Evolutionary conservation across 2,329 filamentous ascomycete species (phyloP).

Genomic region (Verticillium isaacii): DNA sequence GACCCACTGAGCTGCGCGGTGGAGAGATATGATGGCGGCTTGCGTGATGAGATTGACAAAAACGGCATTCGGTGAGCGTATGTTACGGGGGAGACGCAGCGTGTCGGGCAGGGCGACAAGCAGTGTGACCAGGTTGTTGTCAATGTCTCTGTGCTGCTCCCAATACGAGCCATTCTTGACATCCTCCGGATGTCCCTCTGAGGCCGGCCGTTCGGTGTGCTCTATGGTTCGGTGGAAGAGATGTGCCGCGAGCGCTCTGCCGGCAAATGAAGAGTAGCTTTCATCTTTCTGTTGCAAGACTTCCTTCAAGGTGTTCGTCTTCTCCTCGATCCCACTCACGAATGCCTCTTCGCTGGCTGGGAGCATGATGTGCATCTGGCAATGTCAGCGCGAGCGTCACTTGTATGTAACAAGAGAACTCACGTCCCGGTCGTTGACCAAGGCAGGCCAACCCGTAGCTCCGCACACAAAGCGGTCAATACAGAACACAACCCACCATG

Average conservation of each 20-base stretch:
- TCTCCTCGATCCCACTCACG: conserved; percentile 46
- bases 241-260: conserved; percentile 48
- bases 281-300: conserved; percentile 37
- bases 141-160: conserved; percentile 44
- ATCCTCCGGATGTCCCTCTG: neutral
- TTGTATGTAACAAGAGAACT: neutral
- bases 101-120: conserved; percentile 53
- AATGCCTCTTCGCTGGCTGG: conserved; percentile 59
- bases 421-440: neutral
- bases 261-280: conserved; percentile 49
- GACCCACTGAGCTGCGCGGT: conserved; percentile 35
- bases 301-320: conserved; percentile 45
- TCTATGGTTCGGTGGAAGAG: conserved; percentile 60
- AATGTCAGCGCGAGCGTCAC: neutral
- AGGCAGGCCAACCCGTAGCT: neutral
- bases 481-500: conserved; percentile 29
- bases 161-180: neutral
- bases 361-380: conserved; percentile 53
- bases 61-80: conserved; percentile 56
- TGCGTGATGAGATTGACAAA: conserved; percentile 68
- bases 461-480: conserved; percentile 21
- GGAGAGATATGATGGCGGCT: conserved; percentile 63
- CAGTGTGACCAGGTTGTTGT: conserved; percentile 57
- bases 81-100: conserved; percentile 52
- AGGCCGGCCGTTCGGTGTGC: neutral